phyloP scores from a whole-genome alignment of 148 eudicot species.

The Rheum nobile region DNA sequence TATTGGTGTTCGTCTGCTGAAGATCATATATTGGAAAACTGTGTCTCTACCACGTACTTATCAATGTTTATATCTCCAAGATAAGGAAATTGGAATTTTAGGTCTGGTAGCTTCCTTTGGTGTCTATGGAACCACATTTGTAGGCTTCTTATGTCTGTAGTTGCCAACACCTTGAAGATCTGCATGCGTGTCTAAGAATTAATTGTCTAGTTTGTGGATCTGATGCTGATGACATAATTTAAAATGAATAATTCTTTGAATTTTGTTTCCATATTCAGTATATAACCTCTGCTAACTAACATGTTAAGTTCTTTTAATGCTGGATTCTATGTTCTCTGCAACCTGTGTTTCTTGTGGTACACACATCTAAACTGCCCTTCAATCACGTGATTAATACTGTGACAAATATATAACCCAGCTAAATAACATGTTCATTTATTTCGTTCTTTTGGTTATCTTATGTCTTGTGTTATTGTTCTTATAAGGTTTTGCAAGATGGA shows the following conservation, averaged over 20 bases:
- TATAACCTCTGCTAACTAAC: background rate
- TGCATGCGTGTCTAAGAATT: background rate
- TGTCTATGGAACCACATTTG: background rate
- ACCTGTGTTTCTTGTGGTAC: background rate
- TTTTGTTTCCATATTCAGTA: background rate
- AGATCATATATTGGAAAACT: background rate
- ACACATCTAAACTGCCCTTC: background rate
- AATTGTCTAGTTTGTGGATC: background rate
- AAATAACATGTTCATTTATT: background rate
- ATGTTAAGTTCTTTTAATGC: background rate
- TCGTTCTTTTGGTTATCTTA: background rate
- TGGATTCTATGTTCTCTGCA: background rate
- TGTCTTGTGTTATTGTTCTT: background rate
- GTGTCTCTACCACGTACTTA: background rate
- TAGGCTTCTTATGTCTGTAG: background rate
- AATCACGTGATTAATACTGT: background rate
- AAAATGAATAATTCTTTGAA: background rate
- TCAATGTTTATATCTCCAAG: background rate
- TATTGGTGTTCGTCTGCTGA: background rate
- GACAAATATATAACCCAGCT: background rate
- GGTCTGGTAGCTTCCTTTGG: background rate
- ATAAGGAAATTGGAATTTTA: background rate
- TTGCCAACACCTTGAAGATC: background rate
- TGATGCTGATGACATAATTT: background rate
- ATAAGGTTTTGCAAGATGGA: conserved; percentile 45